Base-by-base conservation (phyloP, 257 asterid genomes). In the Przewalskia tangutica region DNA sequence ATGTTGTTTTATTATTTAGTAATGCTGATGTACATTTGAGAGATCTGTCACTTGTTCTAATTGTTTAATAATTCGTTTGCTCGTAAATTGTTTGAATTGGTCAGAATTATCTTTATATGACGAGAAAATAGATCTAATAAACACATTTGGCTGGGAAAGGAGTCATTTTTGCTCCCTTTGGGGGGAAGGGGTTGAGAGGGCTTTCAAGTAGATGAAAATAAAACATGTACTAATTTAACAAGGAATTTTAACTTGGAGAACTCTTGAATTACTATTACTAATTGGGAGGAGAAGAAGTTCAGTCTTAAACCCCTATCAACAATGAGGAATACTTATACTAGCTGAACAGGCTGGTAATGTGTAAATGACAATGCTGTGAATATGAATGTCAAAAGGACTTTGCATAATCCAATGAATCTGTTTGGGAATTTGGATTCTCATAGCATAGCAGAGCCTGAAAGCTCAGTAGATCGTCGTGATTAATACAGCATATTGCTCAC, bases 11-110 rank as follows among this genome's bases (percentile, higher is more conserved):
- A 71, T 20, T 48, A 7, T 46, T 73, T 16, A 20, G 42, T 73
- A 48, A 73, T 73, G 79, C 79, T 73, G 79, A 48, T 73, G 79
- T 50, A 36, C 23, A 66, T 66, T 66, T 66, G 75, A 14, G 75
- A 73, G 79, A 73, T 48, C 79, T 73, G 60, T 46, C 23, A 12
- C n/a, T 73, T 73, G 79, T 73, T 46, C 20, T 20, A 48, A 23
- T 73, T 48, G 20, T 73, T 48, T 20, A 48, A 50, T 18, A 46
- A 0, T 11, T 48, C 0, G 10, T 6, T 73, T 73, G 0, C 42
- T 17, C 13, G 20, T 20, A 48, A 20, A 20, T 73, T 73, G 79
- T 20, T 73, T 73, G 60, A 73, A 20, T 20, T 20, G 6, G 79
- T 48, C 42, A 7, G 79, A 20, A 23, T 13, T 46, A 73, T 73